Percentiles rank a stretch among this genome's conserved stretches.
Conservation (phyloP, 495 filamentous ascomycete genomes). For the Chaetomium tenue region DNA sequence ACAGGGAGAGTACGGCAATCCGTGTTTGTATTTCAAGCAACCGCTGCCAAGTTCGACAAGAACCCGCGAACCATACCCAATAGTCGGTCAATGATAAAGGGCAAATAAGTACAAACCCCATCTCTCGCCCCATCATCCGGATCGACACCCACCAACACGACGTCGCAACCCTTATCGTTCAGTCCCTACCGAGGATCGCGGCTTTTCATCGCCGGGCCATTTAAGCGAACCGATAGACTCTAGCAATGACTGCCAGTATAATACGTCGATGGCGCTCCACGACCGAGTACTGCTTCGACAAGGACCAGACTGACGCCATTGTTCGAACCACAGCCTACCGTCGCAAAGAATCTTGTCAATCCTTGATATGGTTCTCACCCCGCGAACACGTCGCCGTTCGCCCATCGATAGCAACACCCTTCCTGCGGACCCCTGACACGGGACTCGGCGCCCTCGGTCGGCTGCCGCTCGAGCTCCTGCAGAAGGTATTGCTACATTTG, state of each 20-base stretch:
- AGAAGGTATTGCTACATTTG: constrained; percentile 36
- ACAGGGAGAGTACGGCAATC: too few species aligned
- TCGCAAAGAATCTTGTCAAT: constrained; percentile 37
- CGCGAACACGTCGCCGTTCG: constrained; percentile 28
- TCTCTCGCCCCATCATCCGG: too few species aligned
- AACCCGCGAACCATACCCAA: too few species aligned
- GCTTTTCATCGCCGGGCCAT: too few species aligned
- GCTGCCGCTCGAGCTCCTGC: constrained; percentile 42
- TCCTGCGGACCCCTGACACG: constrained; percentile 30
- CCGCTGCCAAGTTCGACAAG: not conserved
- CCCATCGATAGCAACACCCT: constrained; percentile 37
- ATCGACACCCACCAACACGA: too few species aligned
- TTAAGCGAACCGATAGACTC: too few species aligned
- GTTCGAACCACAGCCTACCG: constrained; percentile 34
- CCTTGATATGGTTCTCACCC: constrained; percentile 41
- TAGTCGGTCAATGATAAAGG: not conserved
- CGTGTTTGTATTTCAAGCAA: not conserved
- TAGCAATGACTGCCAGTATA: too few species aligned
- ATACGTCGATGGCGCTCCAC: not conserved
- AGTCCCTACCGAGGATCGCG: too few species aligned
- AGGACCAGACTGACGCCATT: constrained; percentile 31
- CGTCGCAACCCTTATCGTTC: too few species aligned
- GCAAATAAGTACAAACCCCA: not conserved
- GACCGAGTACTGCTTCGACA: constrained; percentile 26
- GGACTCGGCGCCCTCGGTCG: constrained; percentile 37